Percentiles rank a stretch among this genome's conserved stretches.
Conservation (phyloP, 495 filamentous ascomycete genomes). For the Aspergillus saccharolyticus region DNA sequence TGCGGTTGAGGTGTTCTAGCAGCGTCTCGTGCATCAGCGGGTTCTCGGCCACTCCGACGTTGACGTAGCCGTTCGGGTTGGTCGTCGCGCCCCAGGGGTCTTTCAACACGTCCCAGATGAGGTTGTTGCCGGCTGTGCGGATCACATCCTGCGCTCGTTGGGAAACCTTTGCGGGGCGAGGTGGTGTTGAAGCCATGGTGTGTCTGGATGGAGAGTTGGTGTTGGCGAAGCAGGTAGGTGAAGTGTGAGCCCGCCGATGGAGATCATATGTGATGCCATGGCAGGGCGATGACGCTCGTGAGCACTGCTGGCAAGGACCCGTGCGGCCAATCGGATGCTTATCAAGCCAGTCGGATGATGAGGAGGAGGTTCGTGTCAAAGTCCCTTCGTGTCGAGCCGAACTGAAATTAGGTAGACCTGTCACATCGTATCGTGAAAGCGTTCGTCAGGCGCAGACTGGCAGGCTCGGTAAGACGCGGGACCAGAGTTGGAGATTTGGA, state of each 20-base stretch:
- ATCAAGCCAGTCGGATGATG: neutral
- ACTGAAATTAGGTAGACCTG: too few relatives aligned
- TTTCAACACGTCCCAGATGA: constrained; percentile 26
- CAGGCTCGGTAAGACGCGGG: neutral
- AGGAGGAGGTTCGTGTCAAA: neutral
- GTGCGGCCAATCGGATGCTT: neutral
- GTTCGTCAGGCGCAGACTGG: neutral
- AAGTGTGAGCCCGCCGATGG: too few relatives aligned
- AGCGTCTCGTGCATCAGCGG: constrained; percentile 35
- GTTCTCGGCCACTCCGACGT: constrained; percentile 40
- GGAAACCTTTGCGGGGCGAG: constrained; percentile 7
- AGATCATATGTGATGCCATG: too few relatives aligned
- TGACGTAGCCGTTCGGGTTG: constrained; percentile 34
- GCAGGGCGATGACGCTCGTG: neutral
- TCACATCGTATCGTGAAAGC: too few relatives aligned
- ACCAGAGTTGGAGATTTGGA: neutral
- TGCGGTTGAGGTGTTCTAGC: constrained; percentile 25
- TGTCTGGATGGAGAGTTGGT: too few relatives aligned
- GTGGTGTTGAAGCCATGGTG: neutral
- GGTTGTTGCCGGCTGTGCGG: constrained; percentile 8
- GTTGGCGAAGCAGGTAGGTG: too few relatives aligned
- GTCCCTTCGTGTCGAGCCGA: too few relatives aligned
- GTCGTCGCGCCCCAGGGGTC: constrained; percentile 21
- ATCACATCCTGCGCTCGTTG: constrained; percentile 18
- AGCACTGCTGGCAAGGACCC: neutral